Base-by-base conservation (phyloP, 495 filamentous ascomycete species). In the Hypoxylon fragiforme region DNA sequence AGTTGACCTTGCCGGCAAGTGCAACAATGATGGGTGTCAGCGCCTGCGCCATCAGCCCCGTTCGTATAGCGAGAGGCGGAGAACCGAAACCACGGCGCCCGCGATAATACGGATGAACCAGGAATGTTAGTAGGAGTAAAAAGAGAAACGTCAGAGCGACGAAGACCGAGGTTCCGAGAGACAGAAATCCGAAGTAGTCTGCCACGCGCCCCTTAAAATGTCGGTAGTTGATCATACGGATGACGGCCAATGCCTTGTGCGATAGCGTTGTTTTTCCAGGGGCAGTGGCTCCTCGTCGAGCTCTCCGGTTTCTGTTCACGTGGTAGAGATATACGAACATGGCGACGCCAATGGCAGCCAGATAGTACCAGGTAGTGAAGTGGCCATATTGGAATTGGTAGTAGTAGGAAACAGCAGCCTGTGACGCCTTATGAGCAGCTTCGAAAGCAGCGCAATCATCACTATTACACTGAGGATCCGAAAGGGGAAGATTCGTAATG, bases 1-100 rank as follows among this genome's bases (percentile, higher is more conserved):
- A 68, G 46, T 80, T 78, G 15, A 63, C 62, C 42, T 62, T 64
- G 14, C 51, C 59, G 24, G 56, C 54, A 19, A 75, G 68, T 1
- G 69, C 77, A 60, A 82, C 63, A 2, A 81, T 55, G 41, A 83
- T 77, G 1, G 81, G 80, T 20, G 80, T 64, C 24, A 73, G 65
- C 1, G 74, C 79, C 13, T 77, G 46, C 1, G 78, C 70, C 71
- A 83, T 76, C 60, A 75, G 72, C 14, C 78, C 81, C 0, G 73
- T 61, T n/a, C 80, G 61, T 0, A 78, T 74, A 2, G 77, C 76
- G 13, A 81, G 65, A 1, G 80, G 78, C 7, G 80, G 79, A 2
- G 70, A 72, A 2, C 66, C 64, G 42, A 64, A 72, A 8, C 67
- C 71, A 15, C 54, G 61, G 24, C 62, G 62, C 2, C 32, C 48